Evolutionary conservation across 345 rosid genomes (phyloP).

Genomic region (Cardamine chenopodiifolia): DNA sequence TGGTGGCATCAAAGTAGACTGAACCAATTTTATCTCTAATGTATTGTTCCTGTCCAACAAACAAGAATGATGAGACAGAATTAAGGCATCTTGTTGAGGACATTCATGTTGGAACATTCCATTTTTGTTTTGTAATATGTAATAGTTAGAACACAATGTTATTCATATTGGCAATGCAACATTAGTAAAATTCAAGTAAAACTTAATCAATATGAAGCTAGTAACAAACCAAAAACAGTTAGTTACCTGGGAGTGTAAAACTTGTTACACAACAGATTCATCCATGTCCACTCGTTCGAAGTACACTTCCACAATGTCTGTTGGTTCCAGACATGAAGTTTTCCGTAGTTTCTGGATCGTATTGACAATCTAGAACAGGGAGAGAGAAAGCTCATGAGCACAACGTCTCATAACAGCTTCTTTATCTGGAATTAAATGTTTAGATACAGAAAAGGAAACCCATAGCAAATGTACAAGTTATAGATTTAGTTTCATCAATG

Average conservation of each 20-base stretch:
- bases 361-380: slow-evolving; percentile 64
- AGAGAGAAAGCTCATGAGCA: slow-evolving; percentile 30
- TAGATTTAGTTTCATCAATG: slow-evolving; percentile 4
- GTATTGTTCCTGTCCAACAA: slow-evolving; percentile 63
- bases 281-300: slow-evolving; percentile 52
- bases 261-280: slow-evolving; percentile 46
- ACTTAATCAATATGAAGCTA: neutral
- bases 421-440: neutral
- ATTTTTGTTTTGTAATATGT: neutral
- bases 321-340: slow-evolving; percentile 82
- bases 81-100: too few species aligned
- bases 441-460: neutral
- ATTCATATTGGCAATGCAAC: neutral
- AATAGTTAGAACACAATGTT: too few species aligned
- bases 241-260: slow-evolving; percentile 67
- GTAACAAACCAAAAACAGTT: neutral
- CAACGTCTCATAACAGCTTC: slow-evolving; percentile 3
- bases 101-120: too few species aligned
- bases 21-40: slow-evolving; percentile 78
- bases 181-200: neutral
- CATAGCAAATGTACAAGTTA: neutral
- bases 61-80: neutral
- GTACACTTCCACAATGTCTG: slow-evolving; percentile 83
- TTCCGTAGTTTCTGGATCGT: slow-evolving; percentile 86
- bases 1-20: slow-evolving; percentile 58